phyloP scores from a whole-genome alignment of 2,329 filamentous ascomycete genomes.

The Clarireedia sp. region DNA sequence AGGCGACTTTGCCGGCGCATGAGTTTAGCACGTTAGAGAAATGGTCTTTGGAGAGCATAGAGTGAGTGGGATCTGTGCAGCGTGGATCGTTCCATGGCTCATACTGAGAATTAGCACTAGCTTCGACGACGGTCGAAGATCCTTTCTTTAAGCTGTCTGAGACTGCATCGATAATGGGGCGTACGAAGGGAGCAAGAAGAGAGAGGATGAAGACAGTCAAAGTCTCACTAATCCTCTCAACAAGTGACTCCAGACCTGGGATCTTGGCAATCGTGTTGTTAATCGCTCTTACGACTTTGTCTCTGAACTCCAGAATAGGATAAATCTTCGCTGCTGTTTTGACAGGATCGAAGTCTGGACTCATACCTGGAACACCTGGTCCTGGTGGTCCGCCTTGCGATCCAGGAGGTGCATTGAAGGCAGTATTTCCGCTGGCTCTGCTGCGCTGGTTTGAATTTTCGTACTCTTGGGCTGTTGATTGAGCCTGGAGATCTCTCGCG shows the following conservation, averaged over 20 bases:
- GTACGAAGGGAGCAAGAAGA: constrained; percentile 82
- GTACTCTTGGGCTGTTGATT: constrained; percentile 56
- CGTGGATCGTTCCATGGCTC: constrained; percentile 71
- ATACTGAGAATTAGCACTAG: constrained; percentile 63
- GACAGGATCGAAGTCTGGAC: constrained; percentile 66
- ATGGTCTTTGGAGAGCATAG: constrained; percentile 77
- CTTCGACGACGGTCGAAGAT: constrained; percentile 61
- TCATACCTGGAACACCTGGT: constrained; percentile 63
- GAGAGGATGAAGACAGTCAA: constrained; percentile 88
- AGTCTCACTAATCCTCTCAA: constrained; percentile 90
- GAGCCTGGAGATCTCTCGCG: constrained; percentile 53
- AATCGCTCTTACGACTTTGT: constrained; percentile 85
- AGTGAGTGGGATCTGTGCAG: constrained; percentile 74
- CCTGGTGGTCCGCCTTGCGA: constrained; percentile 37
- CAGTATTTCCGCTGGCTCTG: constrained; percentile 29
- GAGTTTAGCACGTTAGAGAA: constrained; percentile 74
- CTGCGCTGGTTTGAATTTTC: constrained; percentile 37
- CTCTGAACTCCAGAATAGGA: constrained; percentile 86
- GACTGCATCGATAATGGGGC: constrained; percentile 82
- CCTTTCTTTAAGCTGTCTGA: constrained; percentile 80
- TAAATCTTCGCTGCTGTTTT: constrained; percentile 78
- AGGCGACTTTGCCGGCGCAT: constrained; percentile 65
- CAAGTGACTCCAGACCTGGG: constrained; percentile 74
- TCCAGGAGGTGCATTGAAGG: constrained; percentile 20
- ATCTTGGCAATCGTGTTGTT: constrained; percentile 81